Conservation (phyloP, 2,329 filamentous ascomycete species). For the Cercospora citrullina region DNA sequence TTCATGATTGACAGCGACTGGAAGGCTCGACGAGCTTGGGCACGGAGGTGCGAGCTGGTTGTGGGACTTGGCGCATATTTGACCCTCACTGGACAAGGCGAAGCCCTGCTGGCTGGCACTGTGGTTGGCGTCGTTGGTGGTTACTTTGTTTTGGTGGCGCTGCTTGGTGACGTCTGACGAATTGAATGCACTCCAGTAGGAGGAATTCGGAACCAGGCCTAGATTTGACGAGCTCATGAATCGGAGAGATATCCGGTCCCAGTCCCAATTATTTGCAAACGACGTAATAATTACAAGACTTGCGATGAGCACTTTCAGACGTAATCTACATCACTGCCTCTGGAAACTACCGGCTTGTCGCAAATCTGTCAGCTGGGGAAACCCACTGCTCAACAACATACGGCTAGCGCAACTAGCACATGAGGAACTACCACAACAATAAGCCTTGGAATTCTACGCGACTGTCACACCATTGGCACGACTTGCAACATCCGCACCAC, state of each 20-base stretch:
- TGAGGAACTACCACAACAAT: neutral
- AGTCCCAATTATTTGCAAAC: neutral
- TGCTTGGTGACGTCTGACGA: constrained; percentile 14
- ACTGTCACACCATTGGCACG: neutral
- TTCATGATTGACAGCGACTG: constrained; percentile 48
- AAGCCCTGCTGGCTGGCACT: constrained; percentile 40
- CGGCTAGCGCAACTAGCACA: neutral
- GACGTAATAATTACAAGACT: neutral
- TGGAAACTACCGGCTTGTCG: neutral
- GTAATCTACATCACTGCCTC: neutral
- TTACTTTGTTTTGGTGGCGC: constrained; percentile 28
- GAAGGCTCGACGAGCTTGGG: constrained; percentile 54
- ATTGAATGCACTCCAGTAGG: neutral
- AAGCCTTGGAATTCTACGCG: neutral
- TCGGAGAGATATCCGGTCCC: neutral
- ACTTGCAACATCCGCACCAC: neutral
- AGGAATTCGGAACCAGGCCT: neutral
- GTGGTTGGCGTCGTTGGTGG: constrained; percentile 36
- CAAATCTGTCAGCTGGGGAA: neutral
- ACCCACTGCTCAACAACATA: neutral
- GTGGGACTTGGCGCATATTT: constrained; percentile 61
- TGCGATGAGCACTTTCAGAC: neutral
- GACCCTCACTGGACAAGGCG: constrained; percentile 49
- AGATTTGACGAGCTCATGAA: neutral
- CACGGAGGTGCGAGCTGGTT: constrained; percentile 59